phyloP scores from a whole-genome alignment of 208 protist genomes.

The Trichomonas vaginalis region DNA sequence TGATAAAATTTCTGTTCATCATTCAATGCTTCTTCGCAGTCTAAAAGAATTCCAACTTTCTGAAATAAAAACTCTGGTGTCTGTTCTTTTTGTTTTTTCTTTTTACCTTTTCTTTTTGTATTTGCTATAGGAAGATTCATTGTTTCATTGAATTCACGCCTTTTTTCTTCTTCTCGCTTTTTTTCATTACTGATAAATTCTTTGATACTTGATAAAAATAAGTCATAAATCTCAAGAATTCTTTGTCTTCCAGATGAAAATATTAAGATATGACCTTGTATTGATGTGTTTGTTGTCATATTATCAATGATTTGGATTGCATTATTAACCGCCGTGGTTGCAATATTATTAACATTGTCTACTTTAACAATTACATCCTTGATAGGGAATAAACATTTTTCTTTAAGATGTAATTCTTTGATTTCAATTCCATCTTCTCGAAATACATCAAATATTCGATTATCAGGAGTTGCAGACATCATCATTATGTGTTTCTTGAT shows the following conservation, averaged over 20 bases:
- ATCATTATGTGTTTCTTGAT: not conserved
- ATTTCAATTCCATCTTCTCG: not conserved
- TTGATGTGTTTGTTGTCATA: not conserved
- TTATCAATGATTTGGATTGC: not conserved
- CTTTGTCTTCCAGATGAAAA: not conserved
- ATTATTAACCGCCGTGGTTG: not conserved
- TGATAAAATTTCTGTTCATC: not conserved
- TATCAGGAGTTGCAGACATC: not conserved
- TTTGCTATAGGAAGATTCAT: no score
- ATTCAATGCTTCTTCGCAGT: not conserved
- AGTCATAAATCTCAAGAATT: not conserved
- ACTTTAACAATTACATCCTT: not conserved
- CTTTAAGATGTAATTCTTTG: not conserved
- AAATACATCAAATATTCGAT: not conserved
- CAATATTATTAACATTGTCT: not conserved
- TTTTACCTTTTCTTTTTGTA: not conserved
- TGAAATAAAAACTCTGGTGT: not conserved
- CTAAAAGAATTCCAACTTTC: not conserved
- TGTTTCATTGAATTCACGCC: not conserved
- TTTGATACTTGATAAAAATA: not conserved
- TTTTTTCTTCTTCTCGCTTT: not conserved
- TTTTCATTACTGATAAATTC: not conserved
- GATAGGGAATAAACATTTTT: not conserved
- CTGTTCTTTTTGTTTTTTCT: not conserved
- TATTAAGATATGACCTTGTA: not conserved